phyloP scores from a whole-genome alignment of 495 filamentous ascomycete genomes.

The Penicillium dipodomyicola region DNA sequence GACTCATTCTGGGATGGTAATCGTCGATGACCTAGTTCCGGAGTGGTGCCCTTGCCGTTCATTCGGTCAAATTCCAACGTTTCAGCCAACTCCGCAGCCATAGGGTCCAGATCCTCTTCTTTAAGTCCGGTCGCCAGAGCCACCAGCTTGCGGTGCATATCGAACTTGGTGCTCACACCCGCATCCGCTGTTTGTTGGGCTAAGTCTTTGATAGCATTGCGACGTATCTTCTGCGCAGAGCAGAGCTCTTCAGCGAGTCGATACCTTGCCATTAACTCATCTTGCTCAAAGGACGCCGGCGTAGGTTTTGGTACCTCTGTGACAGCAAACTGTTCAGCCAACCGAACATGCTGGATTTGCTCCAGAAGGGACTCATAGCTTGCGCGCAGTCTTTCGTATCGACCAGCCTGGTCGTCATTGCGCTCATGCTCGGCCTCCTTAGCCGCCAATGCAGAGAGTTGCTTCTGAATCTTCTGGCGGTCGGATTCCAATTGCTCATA shows the following conservation, averaged over 20 bases:
- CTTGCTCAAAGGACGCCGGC: conserved; percentile 20
- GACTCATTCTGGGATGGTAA: conserved; percentile 27
- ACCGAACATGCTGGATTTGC: conserved; percentile 33
- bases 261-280: conserved; percentile 33
- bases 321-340: conserved; percentile 27
- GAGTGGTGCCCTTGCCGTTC: conserved; percentile 39
- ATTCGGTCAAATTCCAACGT: conserved; percentile 48
- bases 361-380: conserved; percentile 46
- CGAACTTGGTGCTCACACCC: conserved; percentile 51
- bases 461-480: conserved; percentile 42
- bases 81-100: conserved; percentile 47
- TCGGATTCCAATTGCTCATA: conserved; percentile 47
- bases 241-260: conserved; percentile 38
- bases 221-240: conserved; percentile 41
- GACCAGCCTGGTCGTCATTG: conserved; percentile 29
- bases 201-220: conserved; percentile 43
- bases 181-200: conserved; percentile 48
- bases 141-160: conserved; percentile 53
- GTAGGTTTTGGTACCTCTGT: conserved; percentile 16
- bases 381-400: conserved; percentile 37
- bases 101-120: conserved; percentile 50
- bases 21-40: conserved; percentile 26
- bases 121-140: conserved; percentile 49
- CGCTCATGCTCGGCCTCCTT: conserved; percentile 36
- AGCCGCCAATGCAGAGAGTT: conserved; percentile 28